A percentile compares a stretch with the other conserved stretches of the same genome.
phyloP scores from a whole-genome alignment of 305 asterid genomes.

The Rubia peregrina region DNA sequence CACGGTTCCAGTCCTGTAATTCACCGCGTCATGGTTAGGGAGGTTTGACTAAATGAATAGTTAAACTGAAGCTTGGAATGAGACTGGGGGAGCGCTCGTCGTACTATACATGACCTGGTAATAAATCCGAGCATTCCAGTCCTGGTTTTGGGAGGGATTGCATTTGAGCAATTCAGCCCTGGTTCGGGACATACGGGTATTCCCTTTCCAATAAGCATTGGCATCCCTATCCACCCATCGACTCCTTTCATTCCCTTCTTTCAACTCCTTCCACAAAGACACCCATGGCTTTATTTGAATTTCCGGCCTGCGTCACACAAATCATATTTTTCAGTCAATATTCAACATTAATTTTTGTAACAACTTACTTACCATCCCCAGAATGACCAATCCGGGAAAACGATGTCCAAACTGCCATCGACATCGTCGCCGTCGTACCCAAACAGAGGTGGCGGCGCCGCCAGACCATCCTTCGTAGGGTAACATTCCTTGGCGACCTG shows the following conservation, averaged over 20 bases:
- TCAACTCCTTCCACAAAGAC: conserved; percentile 25
- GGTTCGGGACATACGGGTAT: conserved; percentile 31
- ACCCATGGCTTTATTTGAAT: conserved; percentile 57
- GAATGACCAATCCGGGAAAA: conserved; percentile 94
- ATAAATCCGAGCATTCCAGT: conserved; percentile 57
- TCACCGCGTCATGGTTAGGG: no score
- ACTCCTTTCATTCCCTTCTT: conserved; percentile 34
- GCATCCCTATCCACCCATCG: conserved; percentile 54
- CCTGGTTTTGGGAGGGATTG: conserved; percentile 38
- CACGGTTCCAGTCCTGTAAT: conserved; percentile 67
- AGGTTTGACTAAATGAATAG: no score
- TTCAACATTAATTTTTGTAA: no score
- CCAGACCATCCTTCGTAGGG: conserved; percentile 19
- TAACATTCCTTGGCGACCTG: conserved; percentile 40
- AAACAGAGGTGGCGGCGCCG: conserved; percentile 70
- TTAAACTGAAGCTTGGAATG: no score
- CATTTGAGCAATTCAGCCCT: conserved; percentile 49
- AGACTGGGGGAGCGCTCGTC: no score
- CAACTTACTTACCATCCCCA: conserved; percentile 97
- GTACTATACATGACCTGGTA: conserved; percentile 24
- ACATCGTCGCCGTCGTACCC: conserved; percentile 57
- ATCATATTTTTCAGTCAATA: no score
- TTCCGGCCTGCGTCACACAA: conserved; percentile 84
- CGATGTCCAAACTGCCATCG: conserved; percentile 54
- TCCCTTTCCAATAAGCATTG: conserved; percentile 69